Evolutionary conservation across 2,329 filamentous ascomycete species (phyloP), one percentile per base, ranked within the genome.

Genomic region (Huntiella bhutanensis): DNA sequence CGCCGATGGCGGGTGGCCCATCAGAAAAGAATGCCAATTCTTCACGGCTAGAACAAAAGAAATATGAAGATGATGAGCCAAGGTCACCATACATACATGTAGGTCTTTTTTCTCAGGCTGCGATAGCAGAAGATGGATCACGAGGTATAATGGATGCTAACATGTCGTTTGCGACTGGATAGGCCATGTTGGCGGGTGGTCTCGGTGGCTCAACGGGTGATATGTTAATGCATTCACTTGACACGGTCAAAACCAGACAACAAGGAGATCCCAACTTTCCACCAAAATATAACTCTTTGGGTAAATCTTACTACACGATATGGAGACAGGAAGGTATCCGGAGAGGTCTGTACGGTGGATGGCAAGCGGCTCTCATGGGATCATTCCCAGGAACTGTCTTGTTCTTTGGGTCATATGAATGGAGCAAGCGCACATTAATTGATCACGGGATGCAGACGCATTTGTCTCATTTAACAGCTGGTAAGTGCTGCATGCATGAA

Each of bases 171-270:
- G 22, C 22, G 15, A 33, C 32, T 47, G 28, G 8, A 17, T 34
- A 94, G 85, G 79, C 82, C 60, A 98, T 96, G 87, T 70, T 98
- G 57, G 91, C 91, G 33, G 91, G 91, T 57, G 91, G 88, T 50
- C 68, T 92, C 45, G 91, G 92, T 57, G 91, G 91, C 45, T 87
- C 83, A 12, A 92, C 82, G 47, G 91, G 92, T 49, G 91, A 98
- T 62, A 82, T 98, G 73, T 68, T 98, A 54, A 98, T 98, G 91
- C 91, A 98, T 66, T 96, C 88, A 40, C 73, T 98, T 57, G 91
- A 98, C 62, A 98, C 91, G 1, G 91, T 98, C 56, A 98, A 98
- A 66, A 98, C 91, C 41, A 76, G 91, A 55, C 92, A 98, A 61
- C 91, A 98, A 64, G 91, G 88, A 57, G 91, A 96, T 58, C 87